Evolutionary conservation across 345 rosid species (phyloP), one percentile per base, ranked within the genome.

Genomic region (Eucalyptus tenuipes): DNA sequence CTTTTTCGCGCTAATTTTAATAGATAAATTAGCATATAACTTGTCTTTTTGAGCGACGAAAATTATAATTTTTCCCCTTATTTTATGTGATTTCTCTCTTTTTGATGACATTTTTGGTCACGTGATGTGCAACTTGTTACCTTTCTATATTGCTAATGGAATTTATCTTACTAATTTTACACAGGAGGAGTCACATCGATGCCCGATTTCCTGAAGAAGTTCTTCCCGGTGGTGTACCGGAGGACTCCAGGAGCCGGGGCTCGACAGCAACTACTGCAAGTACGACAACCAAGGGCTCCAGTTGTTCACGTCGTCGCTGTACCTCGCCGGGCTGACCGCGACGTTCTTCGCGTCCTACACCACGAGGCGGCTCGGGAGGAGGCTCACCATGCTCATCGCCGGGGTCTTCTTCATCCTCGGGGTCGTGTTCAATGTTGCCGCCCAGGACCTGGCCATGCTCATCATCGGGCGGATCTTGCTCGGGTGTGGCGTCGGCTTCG

Each of bases 321-420:
- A 98, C 92, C 92, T 98, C 88, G 99, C 99, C 2, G 99, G 98
- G 33, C 90, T 98, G 81, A 94, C 96, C 0, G 93, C 99, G 14
- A 97, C 99, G 22, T 97, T 98, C 95, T 98, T 98, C 55, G 99
- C 99, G 6, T 97, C 99, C 49, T 97, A 96, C 92, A 98, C 99
- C 33, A 98, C 99, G 0, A 92, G 99, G 88, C 94, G 42, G 86
- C 93, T 97, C 2, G 99, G 99, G 17, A 88, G 99, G 57, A 92
- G 95, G 88, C 94, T 90, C 25, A 96, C 99, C 87, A 98, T 98
- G 99, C 90, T 98, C 90, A 94, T 97, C 48, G 99, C 99, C 6
- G 99, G 99, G 1, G 6, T 89, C 86, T 97, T 98, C 92, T 98
- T 98, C 92, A 91, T 96, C 15, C 50, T 89, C 12, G 99, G 99